A percentile compares a stretch with the other conserved stretches of the same genome.
These are phyloP conservation scores for Aspergillus campestris DNA, from an alignment of 495 filamentous ascomycete species.

Conservation along the genomic window DNA sequence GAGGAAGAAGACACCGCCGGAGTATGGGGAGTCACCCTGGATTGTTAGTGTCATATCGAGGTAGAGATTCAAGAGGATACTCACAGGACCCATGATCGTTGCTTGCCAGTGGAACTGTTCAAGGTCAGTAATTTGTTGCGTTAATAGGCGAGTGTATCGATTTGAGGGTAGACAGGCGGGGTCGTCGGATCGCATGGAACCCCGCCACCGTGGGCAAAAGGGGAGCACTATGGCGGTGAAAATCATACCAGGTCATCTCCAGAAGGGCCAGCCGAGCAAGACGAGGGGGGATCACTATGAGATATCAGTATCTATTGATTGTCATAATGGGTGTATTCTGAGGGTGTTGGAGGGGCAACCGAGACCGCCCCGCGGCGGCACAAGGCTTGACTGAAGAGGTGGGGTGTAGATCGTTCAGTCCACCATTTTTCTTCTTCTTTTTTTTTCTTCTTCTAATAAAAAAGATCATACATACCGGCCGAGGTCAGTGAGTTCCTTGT, in stretches of 20 bases:
- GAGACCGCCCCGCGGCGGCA: slow-evolving; percentile 13
- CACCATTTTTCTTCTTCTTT: no score
- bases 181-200: neutral
- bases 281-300: slow-evolving; percentile 89
- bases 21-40: slow-evolving; percentile 89
- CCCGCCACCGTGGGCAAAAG: slow-evolving; percentile 17
- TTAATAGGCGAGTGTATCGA: neutral
- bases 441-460: no score
- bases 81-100: slow-evolving; percentile 99
- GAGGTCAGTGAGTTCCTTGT: slow-evolving; percentile 99
- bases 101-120: slow-evolving; percentile 98
- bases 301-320: neutral
- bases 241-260: slow-evolving; percentile 92
- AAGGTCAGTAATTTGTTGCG: slow-evolving; percentile 12
- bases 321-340: no score
- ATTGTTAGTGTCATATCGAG: no score
- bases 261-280: slow-evolving; percentile 92
- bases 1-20: slow-evolving; percentile 96
- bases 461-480: slow-evolving; percentile 62
- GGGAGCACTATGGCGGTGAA: slow-evolving; percentile 4
- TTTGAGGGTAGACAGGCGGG: neutral
- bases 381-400: slow-evolving; percentile 3
- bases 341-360: neutral
- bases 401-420: slow-evolving; percentile 4
- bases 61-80: slow-evolving; percentile 27